Evolutionary conservation across 345 rosid genomes (phyloP), one percentile per base, ranked within the genome.

Genomic region (Theobroma cacao): DNA sequence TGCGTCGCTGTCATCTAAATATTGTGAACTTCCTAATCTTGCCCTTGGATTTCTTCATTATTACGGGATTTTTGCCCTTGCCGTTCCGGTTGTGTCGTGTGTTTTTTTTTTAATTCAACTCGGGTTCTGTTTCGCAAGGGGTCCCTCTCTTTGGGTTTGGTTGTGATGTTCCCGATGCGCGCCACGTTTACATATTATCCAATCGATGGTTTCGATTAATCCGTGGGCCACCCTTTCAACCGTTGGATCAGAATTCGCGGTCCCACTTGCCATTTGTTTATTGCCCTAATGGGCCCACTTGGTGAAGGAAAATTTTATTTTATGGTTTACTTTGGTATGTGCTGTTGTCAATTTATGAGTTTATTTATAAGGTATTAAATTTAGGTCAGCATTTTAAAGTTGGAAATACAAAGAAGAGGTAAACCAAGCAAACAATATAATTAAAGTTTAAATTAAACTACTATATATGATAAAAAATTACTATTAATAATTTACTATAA

Each of bases 1-100:
- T 15, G 81, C 77, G 72, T 82, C 75, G 84, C 72, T 80, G 69
- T 80, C 82, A 76, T 67, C 68, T 81, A 79, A 85, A 87, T 83
- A 81, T 65, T 67, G 71, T 64, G 0, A 12, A 52, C 5, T 74
- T 20, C 22, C 40, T 3, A 7, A 17, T 26, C 5, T 31, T 77
- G 64, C 81, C 89, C 79, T 74, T 79, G 7, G 68, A 64, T 67
- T 75, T n/a, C n/a, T 77, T 22, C 0, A 0, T 11, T 28, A 60
- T 84, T 81, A 79, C 82, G 41, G 41, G 47, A 33, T 18, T 36
- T n/a, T 20, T 75, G 55, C 79, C 84, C 53, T 40, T 53, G 3
- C 45, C 26, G 26, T 36, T 33, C 63, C 52, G 64, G 63, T 53
- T 77, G 77, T 68, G 74, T 69, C 48, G 75, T 12, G 60, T 58